Evolutionary conservation across 495 filamentous ascomycete species (phyloP), one percentile per base, ranked within the genome.

Genomic region (Xylaria nigripes): DNA sequence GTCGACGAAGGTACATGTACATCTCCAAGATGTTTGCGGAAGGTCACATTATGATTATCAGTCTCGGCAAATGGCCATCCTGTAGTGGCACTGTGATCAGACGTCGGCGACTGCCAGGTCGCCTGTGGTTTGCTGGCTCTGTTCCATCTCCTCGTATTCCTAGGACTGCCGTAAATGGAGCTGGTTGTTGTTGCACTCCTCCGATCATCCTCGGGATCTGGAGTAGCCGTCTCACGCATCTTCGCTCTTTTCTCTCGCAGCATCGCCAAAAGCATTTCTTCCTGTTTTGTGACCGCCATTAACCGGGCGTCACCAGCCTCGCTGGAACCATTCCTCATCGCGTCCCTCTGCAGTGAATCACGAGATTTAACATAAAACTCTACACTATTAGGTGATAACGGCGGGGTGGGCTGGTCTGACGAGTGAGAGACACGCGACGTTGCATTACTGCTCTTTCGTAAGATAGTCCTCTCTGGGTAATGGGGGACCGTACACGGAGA

Each of bases 251-350:
- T 90, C 59, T 81, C 70, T 30, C 90, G 78, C 78, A 96, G 83
- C 13, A 87, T 86, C 58, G 88, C 86, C 7, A 96, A 72, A 6
- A 96, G 72, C 63, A 86, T 81, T 62, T 90, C 85, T 65, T 96
- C 90, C 68, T 95, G 88, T 48, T 81, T 77, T 0, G 89, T 95
- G 45, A 95, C 89, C 0, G 86, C 85, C 80, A 96, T 93, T 36
- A 93, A 73, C 34, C 84, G 83, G 47, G 81, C 85, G 57, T 77
- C 75, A 23, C 61, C 58, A 21, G 54, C 50, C 29, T 74, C 69
- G 24, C 60, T 48, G 8, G 64, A 41, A 5, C 46, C 60, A 32
- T n/a, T 51, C 7, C 25, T 34, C 6, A 52, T 29, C 9, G 63
- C 38, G 19, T 66, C 58, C 41, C 56, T 53, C 19, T 60, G 58